Base-by-base conservation (phyloP, 768 basidiomycete species). In the Mycena kentingensis region DNA sequence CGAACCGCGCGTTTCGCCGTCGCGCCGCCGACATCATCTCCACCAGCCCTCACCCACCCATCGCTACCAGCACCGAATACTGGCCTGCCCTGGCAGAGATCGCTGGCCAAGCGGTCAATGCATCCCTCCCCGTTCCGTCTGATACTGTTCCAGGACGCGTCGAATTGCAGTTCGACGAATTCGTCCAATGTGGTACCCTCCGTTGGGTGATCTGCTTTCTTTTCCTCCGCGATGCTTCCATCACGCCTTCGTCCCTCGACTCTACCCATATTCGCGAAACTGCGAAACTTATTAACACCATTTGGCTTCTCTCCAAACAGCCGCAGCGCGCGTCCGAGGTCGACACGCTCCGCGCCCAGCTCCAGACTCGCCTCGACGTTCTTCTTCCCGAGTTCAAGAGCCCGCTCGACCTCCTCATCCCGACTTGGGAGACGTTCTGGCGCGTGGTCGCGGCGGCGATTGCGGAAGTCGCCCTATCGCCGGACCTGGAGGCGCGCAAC, bases 341-440 rank as follows among this genome's bases (percentile, higher is more conserved):
- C 12, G 55, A 52, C 13, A 61, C 62, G 1, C 65, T 82, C 5
- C 72, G 73, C 41, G 5, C 38, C 3, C 67, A 67, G 42, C 64
- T 84, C 19, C 65, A 69, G 3, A 24, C 41, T 5, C 61, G 49
- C 2, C 76, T 84, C 54, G 54, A 84, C 21, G 72, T 76, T 1
- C 65, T 73, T 27, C 46, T 39, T 1, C 57, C 64, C 1, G 52
- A 22, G 3, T 71, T 68, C 45, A 65, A 68, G 1, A 72, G 77
- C 32, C 77, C 79, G 0, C 64, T 85, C 15, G 73, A 84, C 38
- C 73, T 74, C 50, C 71, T 86, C 49, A 74, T 85, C 37, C 84
- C 84, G 0, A 67, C 78, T 1, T 86, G 81, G 72, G 85, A 86
- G 61, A 80, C 79, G 0, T 65, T 85, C 38, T 85, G 85, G 85